phyloP scores from a whole-genome alignment of 2,329 filamentous ascomycete species.

The Xylaria sp. region DNA sequence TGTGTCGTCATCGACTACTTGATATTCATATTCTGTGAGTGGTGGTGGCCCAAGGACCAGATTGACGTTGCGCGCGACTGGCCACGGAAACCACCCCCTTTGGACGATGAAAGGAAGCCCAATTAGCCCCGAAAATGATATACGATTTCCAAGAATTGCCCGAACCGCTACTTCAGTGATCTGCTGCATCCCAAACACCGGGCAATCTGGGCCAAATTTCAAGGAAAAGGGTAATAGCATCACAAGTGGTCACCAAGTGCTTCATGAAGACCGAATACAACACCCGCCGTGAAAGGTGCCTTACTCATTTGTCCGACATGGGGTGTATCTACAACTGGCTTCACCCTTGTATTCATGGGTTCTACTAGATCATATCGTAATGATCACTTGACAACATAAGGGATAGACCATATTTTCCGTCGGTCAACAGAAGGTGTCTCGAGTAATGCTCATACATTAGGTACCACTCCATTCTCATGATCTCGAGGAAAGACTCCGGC shows the following conservation, averaged over 20 bases:
- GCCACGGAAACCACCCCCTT: constrained; percentile 63
- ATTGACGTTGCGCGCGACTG: constrained; percentile 90
- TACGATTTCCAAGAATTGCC: no score
- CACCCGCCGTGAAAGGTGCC: neutral
- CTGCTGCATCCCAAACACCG: no score
- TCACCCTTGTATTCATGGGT: neutral
- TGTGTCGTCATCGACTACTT: constrained; percentile 93
- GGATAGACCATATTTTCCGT: neutral
- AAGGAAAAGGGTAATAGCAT: no score
- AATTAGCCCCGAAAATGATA: neutral
- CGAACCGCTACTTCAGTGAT: no score
- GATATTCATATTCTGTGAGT: constrained; percentile 80
- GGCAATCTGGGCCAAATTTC: no score
- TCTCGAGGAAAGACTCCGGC: neutral
- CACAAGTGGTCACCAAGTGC: no score
- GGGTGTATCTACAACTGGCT: neutral
- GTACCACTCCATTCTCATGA: neutral
- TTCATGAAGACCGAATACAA: no score
- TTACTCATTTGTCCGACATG: neutral
- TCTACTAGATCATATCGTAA: no score
- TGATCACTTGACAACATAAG: no score
- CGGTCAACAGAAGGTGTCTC: neutral
- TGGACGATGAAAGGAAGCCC: constrained; percentile 23
- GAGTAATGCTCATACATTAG: neutral
- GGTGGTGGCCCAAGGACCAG: constrained; percentile 74